These are phyloP conservation scores for Fusarium globosum DNA, from an alignment of 2,329 filamentous ascomycete genomes.

Conservation along the genomic window DNA sequence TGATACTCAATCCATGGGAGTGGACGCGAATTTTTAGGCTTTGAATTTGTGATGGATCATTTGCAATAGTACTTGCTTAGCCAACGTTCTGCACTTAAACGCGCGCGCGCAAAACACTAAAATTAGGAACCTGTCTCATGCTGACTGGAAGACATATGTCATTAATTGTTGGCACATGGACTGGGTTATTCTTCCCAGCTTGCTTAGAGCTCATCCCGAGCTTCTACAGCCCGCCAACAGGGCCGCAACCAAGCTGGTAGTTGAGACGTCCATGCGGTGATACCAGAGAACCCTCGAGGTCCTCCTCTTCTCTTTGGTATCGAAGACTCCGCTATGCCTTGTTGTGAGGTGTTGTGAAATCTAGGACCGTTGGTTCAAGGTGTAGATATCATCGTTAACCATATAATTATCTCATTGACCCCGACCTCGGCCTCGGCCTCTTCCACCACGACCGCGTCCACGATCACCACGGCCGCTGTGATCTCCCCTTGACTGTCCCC, in stretches of 20 bases:
- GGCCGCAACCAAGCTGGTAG: slow-evolving; percentile 1
- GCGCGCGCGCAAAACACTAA: background rate
- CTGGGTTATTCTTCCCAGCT: background rate
- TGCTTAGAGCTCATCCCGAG: slow-evolving; percentile 1
- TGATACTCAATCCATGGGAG: background rate
- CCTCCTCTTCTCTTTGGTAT: slow-evolving; percentile 13
- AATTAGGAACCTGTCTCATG: background rate
- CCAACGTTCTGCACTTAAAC: background rate
- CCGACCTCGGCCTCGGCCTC: slow-evolving; percentile 52
- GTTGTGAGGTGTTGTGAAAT: background rate
- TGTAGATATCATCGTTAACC: slow-evolving; percentile 12
- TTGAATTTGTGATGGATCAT: background rate
- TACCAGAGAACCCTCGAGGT: slow-evolving; percentile 8
- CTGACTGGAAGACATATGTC: background rate
- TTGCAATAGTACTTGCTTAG: background rate
- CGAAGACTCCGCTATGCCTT: background rate
- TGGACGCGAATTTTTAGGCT: background rate
- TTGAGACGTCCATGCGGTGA: slow-evolving; percentile 1
- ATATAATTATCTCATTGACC: slow-evolving; percentile 44
- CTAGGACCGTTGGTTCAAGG: background rate
- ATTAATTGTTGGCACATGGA: background rate
- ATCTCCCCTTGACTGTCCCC: slow-evolving; percentile 68
- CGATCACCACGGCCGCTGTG: slow-evolving; percentile 64
- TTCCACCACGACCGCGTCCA: slow-evolving; percentile 54
- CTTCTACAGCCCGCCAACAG: slow-evolving; percentile 17